phyloP scores from a whole-genome alignment of 306 rosid genomes.

The Quillaja saponaria region DNA sequence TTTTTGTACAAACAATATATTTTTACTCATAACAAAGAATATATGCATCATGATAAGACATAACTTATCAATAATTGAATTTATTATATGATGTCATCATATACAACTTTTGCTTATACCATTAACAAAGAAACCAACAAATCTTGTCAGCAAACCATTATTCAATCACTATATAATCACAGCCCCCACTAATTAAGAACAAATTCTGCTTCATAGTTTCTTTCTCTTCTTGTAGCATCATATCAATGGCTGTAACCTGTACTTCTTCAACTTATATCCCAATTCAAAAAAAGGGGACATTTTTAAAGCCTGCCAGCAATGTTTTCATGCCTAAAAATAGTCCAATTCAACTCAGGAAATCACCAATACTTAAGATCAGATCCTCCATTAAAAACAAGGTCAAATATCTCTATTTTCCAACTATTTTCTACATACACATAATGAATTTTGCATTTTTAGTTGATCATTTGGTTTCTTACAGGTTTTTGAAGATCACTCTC shows the following conservation, averaged over 20 bases:
- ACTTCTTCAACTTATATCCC: conserved; percentile 43
- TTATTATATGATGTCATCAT: conserved; percentile 22
- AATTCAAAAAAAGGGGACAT: conserved; percentile 49
- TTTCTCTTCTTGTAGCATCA: conserved; percentile 26
- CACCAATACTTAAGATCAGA: conserved; percentile 47
- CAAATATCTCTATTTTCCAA: conserved; percentile 1
- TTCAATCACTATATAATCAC: conserved; percentile 21
- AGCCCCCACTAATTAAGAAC: conserved; percentile 22
- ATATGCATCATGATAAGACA: conserved; percentile 40
- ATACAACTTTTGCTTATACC: conserved; percentile 2
- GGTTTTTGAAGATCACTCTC: conserved; percentile 78
- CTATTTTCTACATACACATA: not conserved
- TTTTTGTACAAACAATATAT: conserved; percentile 6
- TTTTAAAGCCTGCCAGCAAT: conserved; percentile 43
- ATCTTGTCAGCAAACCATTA: conserved; percentile 17
- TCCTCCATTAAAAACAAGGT: conserved; percentile 79
- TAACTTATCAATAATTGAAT: conserved; percentile 51
- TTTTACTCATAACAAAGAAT: no score
- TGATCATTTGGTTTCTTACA: conserved; percentile 26
- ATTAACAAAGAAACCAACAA: not conserved
- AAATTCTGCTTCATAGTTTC: conserved; percentile 13
- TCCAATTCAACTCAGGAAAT: conserved; percentile 46
- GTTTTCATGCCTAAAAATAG: conserved; percentile 44
- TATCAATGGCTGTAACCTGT: conserved; percentile 63
- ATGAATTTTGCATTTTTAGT: not conserved